Percentiles rank a stretch among this genome's conserved stretches.
These are phyloP conservation scores for Recurvomyces mirabilis DNA, from an alignment of 495 filamentous ascomycete species.

Conservation along the genomic window DNA sequence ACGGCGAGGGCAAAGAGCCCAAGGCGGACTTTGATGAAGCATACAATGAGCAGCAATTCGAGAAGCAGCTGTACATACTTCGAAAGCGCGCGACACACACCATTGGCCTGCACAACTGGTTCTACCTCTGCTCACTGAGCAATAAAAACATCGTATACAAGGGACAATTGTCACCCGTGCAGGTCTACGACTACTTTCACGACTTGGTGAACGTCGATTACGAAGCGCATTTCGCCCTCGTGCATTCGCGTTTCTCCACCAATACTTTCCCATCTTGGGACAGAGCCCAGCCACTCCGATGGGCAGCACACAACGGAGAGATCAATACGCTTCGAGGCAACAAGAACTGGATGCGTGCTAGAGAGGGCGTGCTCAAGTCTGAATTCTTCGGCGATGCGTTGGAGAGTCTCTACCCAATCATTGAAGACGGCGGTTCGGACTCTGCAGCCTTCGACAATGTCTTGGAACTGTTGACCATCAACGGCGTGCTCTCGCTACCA, in stretches of 20 bases:
- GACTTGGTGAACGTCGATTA: constrained; percentile 96
- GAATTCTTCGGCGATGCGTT: constrained; percentile 89
- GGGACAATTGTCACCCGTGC: constrained; percentile 87
- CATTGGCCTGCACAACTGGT: constrained; percentile 96
- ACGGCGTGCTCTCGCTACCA: constrained; percentile 90
- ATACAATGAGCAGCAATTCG: constrained; percentile 80
- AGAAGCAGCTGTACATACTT: constrained; percentile 86
- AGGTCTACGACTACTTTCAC: constrained; percentile 99
- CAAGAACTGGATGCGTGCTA: constrained; percentile 99
- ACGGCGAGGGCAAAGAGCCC: constrained; percentile 77
- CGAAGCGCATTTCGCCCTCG: constrained; percentile 93
- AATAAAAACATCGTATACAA: constrained; percentile 99
- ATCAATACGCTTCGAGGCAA: constrained; percentile 98
- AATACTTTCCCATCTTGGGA: constrained; percentile 99
- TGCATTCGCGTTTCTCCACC: constrained; percentile 96
- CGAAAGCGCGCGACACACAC: constrained; percentile 90
- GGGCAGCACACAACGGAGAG: constrained; percentile 98
- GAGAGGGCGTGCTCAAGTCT: constrained; percentile 92
- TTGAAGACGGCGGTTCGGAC: constrained; percentile 96
- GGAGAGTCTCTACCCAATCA: constrained; percentile 82
- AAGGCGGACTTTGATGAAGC: constrained; percentile 62
- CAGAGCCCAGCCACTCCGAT: constrained; percentile 89
- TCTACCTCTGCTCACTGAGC: constrained; percentile 94
- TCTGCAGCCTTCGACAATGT: constrained; percentile 99
- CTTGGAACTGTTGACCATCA: constrained; percentile 86